Evolutionary conservation across 1,284 basidiomycete genomes (phyloP).

Genomic region (Flammula alnicola): DNA sequence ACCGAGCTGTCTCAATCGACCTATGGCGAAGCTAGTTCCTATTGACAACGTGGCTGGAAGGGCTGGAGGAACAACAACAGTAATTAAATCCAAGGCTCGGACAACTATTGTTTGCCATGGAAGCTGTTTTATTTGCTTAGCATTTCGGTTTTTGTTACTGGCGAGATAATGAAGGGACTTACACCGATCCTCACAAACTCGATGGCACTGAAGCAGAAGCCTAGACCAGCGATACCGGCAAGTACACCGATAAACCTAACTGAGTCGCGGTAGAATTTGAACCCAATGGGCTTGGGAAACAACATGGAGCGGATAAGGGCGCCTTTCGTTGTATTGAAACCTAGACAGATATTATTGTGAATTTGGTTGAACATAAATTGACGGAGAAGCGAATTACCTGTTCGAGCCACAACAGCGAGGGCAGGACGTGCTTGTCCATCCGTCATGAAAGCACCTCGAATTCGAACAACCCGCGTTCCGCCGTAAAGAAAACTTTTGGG

Average conservation of each 20-base stretch:
- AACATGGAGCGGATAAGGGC: conserved; percentile 97
- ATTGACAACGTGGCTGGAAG: conserved; percentile 97
- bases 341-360: conserved; percentile 39
- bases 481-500: conserved; percentile 90
- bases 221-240: conserved; percentile 85
- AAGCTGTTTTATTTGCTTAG: conserved; percentile 50
- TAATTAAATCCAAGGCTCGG: conserved; percentile 96
- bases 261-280: conserved; percentile 98
- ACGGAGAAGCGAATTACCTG: conserved; percentile 54
- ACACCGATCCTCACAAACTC: conserved; percentile 94
- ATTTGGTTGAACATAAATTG: neutral
- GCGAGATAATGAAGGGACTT: conserved; percentile 30
- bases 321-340: conserved; percentile 98
- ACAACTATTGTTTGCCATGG: conserved; percentile 91
- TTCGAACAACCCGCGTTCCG: conserved; percentile 91
- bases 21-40: conserved; percentile 95
- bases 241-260: conserved; percentile 96
- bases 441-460: conserved; percentile 70
- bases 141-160: neutral
- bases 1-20: conserved; percentile 84
- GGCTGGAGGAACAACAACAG: conserved; percentile 97
- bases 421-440: conserved; percentile 68
- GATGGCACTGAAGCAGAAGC: conserved; percentile 87
- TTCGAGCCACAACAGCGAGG: conserved; percentile 89
- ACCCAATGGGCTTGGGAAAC: conserved; percentile 98